Percentiles rank a stretch among this genome's conserved stretches.
phyloP scores from a whole-genome alignment of 306 rosid species.

The Prunus padus region DNA sequence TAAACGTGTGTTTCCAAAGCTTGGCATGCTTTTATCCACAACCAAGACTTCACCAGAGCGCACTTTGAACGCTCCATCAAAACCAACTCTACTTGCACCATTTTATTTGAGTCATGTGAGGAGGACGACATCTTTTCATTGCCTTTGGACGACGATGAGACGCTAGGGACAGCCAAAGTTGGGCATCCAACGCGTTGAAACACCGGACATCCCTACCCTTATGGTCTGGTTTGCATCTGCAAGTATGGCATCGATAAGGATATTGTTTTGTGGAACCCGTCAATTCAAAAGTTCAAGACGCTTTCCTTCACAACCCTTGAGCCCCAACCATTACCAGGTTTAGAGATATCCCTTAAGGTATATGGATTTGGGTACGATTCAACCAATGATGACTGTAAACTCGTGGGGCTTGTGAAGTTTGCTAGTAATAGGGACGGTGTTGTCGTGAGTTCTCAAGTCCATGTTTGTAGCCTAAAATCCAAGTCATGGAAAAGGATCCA shows the following conservation, averaged over 20 bases:
- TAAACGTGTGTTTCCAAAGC: neutral
- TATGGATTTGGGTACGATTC: slow-evolving; percentile 8
- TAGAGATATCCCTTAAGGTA: neutral
- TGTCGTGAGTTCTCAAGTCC: neutral
- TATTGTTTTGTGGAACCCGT: neutral
- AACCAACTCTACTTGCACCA: too few relatives aligned
- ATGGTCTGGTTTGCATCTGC: neutral
- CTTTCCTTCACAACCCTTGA: neutral
- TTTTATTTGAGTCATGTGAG: too few relatives aligned
- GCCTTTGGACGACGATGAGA: neutral
- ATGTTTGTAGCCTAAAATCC: neutral
- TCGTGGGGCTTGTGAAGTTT: neutral
- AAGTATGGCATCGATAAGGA: neutral
- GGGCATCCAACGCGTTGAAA: neutral
- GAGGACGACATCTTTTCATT: too few relatives aligned
- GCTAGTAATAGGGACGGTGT: accelerated
- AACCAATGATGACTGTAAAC: neutral
- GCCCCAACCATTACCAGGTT: neutral
- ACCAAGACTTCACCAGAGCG: too few relatives aligned
- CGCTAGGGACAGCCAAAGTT: neutral
- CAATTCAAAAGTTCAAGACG: neutral
- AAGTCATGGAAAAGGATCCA: slow-evolving; percentile 4
- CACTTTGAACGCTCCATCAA: too few relatives aligned
- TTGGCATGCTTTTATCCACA: too few relatives aligned
- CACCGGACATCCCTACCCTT: neutral